These are phyloP conservation scores for Alternaria conjuncta DNA, from an alignment of 2,329 filamentous ascomycete species.

Conservation along the genomic window DNA sequence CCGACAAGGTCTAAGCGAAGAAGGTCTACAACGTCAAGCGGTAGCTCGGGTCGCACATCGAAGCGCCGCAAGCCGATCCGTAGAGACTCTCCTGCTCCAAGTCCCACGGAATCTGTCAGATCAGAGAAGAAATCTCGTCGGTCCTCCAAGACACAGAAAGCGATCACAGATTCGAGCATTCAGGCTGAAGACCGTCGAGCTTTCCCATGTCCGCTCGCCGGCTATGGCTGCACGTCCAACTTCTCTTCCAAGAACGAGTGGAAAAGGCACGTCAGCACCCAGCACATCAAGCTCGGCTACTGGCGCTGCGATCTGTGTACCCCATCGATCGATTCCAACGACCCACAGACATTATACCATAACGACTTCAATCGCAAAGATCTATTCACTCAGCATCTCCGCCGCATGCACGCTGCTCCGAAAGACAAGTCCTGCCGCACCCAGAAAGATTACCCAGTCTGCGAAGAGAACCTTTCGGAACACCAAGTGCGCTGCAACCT, in stretches of 20 bases:
- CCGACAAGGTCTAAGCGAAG: constrained; percentile 34
- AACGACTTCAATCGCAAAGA: constrained; percentile 91
- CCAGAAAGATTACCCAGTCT: constrained; percentile 53
- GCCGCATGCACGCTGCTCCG: constrained; percentile 78
- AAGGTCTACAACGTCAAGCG: constrained; percentile 36
- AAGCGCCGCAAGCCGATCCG: constrained; percentile 29
- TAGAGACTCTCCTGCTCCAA: constrained; percentile 28
- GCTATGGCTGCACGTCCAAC: constrained; percentile 74
- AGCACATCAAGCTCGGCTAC: constrained; percentile 77
- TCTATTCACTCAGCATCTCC: constrained; percentile 85
- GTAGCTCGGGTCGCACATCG: constrained; percentile 17
- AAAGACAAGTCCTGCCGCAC: constrained; percentile 37
- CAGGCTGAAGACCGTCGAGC: constrained; percentile 51
- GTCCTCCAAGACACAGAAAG: constrained; percentile 16
- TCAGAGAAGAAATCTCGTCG: constrained; percentile 28
- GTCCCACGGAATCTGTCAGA: constrained; percentile 10
- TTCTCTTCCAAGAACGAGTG: constrained; percentile 92
- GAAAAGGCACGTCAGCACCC: constrained; percentile 85
- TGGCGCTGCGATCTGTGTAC: constrained; percentile 76
- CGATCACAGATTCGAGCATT: constrained; percentile 10
- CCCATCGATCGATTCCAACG: constrained; percentile 40
- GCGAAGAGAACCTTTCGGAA: constrained; percentile 61
- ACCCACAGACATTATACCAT: constrained; percentile 34
- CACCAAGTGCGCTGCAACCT: constrained; percentile 67
- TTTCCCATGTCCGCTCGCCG: constrained; percentile 79